Evolutionary conservation across 2,329 filamentous ascomycete genomes (phyloP), one percentile per base, ranked within the genome.

Genomic region (Ophiostoma angusticollis): DNA sequence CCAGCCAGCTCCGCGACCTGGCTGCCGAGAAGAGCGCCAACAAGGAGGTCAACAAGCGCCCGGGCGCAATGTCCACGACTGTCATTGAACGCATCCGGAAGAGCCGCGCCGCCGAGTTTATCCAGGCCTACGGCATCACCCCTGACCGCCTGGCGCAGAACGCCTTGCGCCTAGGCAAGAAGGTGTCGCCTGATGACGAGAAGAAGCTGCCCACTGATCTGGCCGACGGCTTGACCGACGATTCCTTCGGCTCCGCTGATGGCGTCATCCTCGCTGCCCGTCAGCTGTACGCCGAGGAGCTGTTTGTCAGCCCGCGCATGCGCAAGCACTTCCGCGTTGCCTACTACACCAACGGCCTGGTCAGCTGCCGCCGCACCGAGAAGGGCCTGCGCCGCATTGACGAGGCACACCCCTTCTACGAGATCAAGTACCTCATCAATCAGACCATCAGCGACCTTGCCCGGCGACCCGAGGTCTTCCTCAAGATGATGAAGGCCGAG

Each of bases 401-500:
- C 50, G 89, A 96, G 45, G 78, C 91, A 18, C 87, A 96, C 53
- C 85, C 86, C 0, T 96, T 93, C 59, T 96, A 96, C 56, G 91
- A 96, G 58, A 84, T 98, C 65, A 95, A 98, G 59, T 98, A 98
- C 51, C 69, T 98, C 16, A 78, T 85, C 47, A 86, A 91, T 51
- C 87, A 95, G 58, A 83, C 84, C 7, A 81, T 95, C 45, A 66
- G 68, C 30, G 82, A 91, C 48, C 73, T 96, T 43, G 81, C 85
- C 3, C 75, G 78, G 37, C 78, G 83, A 38, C 91, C 91, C 1
- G 87, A 95, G 47, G 67, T 94, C 19, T 98, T 91, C 56, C 64
- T 98, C 40, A 89, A 93, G 61, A 98, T 98, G 91, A 77, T 96
- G 58, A 93, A 86, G 57, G 91, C 91, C 2, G 91, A 98, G 58